phyloP scores from a whole-genome alignment of 2,329 filamentous ascomycete genomes.

The Sporothrix brasiliensis region DNA sequence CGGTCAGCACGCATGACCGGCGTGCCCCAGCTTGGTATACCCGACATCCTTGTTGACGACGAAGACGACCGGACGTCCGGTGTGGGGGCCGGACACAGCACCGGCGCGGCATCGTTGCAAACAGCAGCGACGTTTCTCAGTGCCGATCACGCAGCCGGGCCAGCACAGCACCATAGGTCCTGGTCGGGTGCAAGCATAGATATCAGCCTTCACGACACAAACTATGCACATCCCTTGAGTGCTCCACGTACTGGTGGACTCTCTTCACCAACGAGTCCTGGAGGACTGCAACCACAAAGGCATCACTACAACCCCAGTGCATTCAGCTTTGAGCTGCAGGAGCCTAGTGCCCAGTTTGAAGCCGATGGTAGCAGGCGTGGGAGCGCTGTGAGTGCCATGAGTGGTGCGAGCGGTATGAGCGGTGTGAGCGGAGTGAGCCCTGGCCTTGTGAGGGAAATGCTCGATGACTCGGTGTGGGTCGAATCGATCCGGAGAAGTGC shows the following conservation, averaged over 20 bases:
- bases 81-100: conserved; percentile 34
- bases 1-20: conserved; percentile 74
- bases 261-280: conserved; percentile 41
- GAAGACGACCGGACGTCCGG: conserved; percentile 56
- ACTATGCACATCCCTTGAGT: conserved; percentile 56
- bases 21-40: conserved; percentile 78
- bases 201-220: conserved; percentile 49
- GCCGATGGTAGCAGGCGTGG: conserved; percentile 59
- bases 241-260: conserved; percentile 48
- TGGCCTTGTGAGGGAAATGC: conserved; percentile 77
- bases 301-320: conserved; percentile 54
- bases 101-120: conserved; percentile 39
- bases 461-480: conserved; percentile 90
- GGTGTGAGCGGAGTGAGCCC: conserved; percentile 51
- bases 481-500: conserved; percentile 89
- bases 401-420: background rate
- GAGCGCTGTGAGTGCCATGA: conserved; percentile 57
- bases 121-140: conserved; percentile 43
- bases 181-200: conserved; percentile 51
- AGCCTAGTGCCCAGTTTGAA: conserved; percentile 43
- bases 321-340: conserved; percentile 63
- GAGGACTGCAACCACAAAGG: conserved; percentile 29
- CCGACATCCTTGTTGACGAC: conserved; percentile 88
- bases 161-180: conserved; percentile 43
- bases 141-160: conserved; percentile 41